Evolutionary conservation across 768 basidiomycete genomes (phyloP).

Genomic region (Mycena sanguinolenta): DNA sequence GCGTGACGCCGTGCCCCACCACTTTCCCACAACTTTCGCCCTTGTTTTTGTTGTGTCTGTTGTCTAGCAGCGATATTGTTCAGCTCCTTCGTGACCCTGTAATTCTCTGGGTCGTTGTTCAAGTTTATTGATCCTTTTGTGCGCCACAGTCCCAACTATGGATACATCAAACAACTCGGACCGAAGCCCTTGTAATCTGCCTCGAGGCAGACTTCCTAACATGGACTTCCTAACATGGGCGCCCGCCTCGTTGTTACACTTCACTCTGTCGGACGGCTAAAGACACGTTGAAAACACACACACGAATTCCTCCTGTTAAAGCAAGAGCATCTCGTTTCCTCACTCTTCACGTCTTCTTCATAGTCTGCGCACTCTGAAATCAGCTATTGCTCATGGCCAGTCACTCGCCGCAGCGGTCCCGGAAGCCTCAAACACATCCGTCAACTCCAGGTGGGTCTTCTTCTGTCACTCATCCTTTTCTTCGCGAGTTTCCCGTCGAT

Average conservation of each 20-base stretch:
- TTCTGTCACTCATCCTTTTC: conserved; percentile 41
- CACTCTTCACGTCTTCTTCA: conserved; percentile 27
- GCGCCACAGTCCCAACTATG: conserved; percentile 5
- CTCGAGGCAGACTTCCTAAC: conserved; percentile 34
- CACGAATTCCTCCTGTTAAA: conserved; percentile 28
- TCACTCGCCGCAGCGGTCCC: conserved; percentile 70
- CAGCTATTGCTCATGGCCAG: conserved; percentile 63
- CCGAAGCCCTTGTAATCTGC: conserved; percentile 27
- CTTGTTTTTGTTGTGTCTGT: neutral
- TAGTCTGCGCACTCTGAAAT: conserved; percentile 25
- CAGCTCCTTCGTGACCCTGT: too few relatives aligned
- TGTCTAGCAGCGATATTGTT: conserved; percentile 23
- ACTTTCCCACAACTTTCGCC: neutral
- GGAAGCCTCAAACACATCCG: conserved; percentile 65
- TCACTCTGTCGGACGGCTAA: conserved; percentile 28
- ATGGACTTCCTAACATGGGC: conserved; percentile 29
- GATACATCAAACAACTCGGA: conserved; percentile 31
- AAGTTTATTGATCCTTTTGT: neutral
- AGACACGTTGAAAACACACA: conserved; percentile 35
- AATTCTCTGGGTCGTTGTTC: neutral
- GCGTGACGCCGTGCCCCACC: neutral
- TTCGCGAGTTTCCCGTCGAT: conserved; percentile 35
- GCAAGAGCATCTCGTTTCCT: conserved; percentile 24
- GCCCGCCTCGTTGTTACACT: conserved; percentile 33
- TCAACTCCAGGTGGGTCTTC: conserved; percentile 61